Conservation (phyloP, 2,329 filamentous ascomycete species). For the Trichoderma sp. region DNA sequence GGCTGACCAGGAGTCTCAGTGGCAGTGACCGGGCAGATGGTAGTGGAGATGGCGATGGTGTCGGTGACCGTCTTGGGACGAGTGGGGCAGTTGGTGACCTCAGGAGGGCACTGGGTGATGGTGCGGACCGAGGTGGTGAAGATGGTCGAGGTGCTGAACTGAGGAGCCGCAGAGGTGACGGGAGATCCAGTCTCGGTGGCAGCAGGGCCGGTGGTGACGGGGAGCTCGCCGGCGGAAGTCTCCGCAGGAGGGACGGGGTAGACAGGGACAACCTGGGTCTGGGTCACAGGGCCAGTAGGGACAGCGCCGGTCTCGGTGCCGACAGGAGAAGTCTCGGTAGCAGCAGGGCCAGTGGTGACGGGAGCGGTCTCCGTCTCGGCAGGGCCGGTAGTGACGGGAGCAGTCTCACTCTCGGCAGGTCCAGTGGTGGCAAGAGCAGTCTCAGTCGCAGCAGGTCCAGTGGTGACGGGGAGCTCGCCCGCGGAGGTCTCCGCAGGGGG, state of each 20-base stretch:
- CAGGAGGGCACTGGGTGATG: slow-evolving; percentile 62
- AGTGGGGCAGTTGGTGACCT: slow-evolving; percentile 64
- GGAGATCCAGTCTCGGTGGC: not conserved
- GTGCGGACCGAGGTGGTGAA: slow-evolving; percentile 62
- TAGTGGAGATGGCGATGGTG: slow-evolving; percentile 46
- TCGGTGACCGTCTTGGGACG: slow-evolving; percentile 43
- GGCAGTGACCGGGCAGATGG: slow-evolving; percentile 45
- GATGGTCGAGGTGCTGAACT: slow-evolving; percentile 55
- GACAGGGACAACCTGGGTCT: not conserved
- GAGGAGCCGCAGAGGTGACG: not conserved
- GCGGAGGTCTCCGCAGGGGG: slow-evolving; percentile 31
- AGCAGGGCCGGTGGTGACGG: slow-evolving; percentile 27
- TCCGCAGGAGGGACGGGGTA: slow-evolving; percentile 31
- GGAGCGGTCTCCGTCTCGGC: slow-evolving; percentile 25
- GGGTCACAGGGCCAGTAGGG: slow-evolving; percentile 26
- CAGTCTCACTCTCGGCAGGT: slow-evolving; percentile 27
- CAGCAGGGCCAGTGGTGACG: not conserved
- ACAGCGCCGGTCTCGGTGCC: slow-evolving; percentile 8
- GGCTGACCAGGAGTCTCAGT: not conserved
- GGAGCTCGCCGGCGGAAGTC: slow-evolving; percentile 7
- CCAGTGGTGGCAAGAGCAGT: not conserved
- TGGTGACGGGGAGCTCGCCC: slow-evolving; percentile 28
- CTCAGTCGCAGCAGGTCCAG: slow-evolving; percentile 14
- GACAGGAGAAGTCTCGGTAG: slow-evolving; percentile 25
- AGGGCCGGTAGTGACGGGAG: slow-evolving; percentile 31